Base-by-base conservation (phyloP, 805 yeast species). In the Myxozyma neotropica region DNA sequence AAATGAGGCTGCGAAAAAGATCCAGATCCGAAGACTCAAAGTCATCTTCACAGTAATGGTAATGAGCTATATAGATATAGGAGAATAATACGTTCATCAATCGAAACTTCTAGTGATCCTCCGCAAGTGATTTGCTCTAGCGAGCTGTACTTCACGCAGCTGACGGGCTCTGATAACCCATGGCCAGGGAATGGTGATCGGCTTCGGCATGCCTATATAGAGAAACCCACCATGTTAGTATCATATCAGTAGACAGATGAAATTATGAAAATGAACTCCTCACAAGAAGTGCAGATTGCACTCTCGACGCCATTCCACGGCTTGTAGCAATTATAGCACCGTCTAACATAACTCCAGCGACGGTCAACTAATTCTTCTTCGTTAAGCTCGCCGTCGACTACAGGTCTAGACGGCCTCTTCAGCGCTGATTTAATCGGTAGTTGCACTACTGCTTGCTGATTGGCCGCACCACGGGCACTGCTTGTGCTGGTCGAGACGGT, bases 261-360 rank as follows among this genome's bases (percentile, higher is more conserved):
- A n/a, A 29, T 29, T 19, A n/a, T n/a, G 24, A 15, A 12, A 31
- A 17, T 13, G 23, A 19, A 33, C 10, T 12, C 13, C 53, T 6
- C 5, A 35, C 53, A 48, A 3, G 19, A 24, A 17, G 2, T 13
- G 23, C 53, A 48, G 43, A 48, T 48, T 3, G 53, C 44, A 19
- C 43, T 35, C 1, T 35, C 33, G 38, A 19, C 3, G n/a, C 23
- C 43, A 17, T 24, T 21, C 44, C 43, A 36, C 29, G 44, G 53
- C 10, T 36, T 19, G 53, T 31, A 48, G 43, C 53, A 48, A 29
- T 48, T 48, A 33, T 36, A 48, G 33, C 53, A 48, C 15, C 43
- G 53, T 6, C 53, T 24, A 4, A 13, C 10, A 21, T 48, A 48
- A 8, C 31, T 26, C 21, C 43, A 48, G 15, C 26, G 43, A 10